Conservation (phyloP, 75 land plant species). For the Ceratopteris richardii region DNA sequence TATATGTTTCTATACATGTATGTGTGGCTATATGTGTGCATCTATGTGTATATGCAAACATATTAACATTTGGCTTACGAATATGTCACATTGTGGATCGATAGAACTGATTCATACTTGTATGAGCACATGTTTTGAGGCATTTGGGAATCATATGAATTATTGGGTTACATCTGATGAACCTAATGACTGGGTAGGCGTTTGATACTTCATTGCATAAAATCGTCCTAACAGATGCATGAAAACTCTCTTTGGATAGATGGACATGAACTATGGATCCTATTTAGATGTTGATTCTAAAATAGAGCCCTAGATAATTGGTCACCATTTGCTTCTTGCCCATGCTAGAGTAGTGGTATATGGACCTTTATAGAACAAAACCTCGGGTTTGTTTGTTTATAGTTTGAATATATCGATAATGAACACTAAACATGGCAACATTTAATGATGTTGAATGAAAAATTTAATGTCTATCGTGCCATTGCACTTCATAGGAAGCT, state of each 20-base stretch:
- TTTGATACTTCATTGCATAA: constrained; percentile 12
- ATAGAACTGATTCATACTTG: constrained; percentile 33
- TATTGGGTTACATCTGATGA: constrained; percentile 38
- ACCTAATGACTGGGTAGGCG: constrained; percentile 12
- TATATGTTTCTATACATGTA: too few species aligned
- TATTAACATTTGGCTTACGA: too few species aligned
- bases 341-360: constrained; percentile 40
- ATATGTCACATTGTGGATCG: too few species aligned
- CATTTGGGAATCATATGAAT: constrained; percentile 34
- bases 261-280: constrained; percentile 1
- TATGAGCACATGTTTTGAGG: constrained; percentile 33
- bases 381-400: too few species aligned
- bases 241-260: neutral
- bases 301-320: constrained; percentile 43
- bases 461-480: too few species aligned
- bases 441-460: too few species aligned
- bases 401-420: too few species aligned
- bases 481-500: too few species aligned
- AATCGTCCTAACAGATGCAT: constrained; percentile 32
- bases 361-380: constrained; percentile 32
- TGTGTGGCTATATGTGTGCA: too few species aligned
- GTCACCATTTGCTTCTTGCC: constrained; percentile 41
- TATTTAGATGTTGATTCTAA: constrained; percentile 37
- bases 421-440: neutral
- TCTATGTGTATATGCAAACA: too few species aligned